Base-by-base conservation (phyloP, 139 green algal genomes). In the Closterium sp. region DNA sequence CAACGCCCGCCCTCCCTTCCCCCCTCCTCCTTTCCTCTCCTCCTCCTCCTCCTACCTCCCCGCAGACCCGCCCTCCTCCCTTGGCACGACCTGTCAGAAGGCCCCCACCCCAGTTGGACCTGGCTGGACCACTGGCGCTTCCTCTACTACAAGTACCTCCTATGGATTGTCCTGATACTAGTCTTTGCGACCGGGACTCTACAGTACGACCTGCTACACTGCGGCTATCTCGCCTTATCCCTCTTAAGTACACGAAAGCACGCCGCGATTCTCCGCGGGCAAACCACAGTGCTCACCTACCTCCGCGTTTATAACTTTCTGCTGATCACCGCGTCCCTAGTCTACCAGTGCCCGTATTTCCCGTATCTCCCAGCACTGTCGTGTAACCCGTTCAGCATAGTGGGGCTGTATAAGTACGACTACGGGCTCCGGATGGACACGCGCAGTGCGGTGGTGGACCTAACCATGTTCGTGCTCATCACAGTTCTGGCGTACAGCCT, bases 351-450 rank as follows among this genome's bases (percentile, higher is more conserved):
- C 34, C 91, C 91, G 21, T 89, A 34, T 23, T 93, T 93, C 35
- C 28, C n/a, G 34, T 93, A 93, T 76, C 38, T 34, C 16, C 30
- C 87, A 21, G 33, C 33, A 0, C 32, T 30, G 8, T 55, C 9
- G 8, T 93, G 90, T 35, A 35, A 38, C 23, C 25, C 90, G 30
- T 89, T 89, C 33, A 92, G 32, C 23, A 35, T 93, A 8, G 10
- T 93, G 19, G 91, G 91, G 23, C 36, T 93, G 32, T 93, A 90
- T 55, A 93, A 93, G 87, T 93, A 93, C 23, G 87, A 93, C 33
- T 93, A 93, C 6, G 90, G 90, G 16, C 86, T 93, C 7, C 88
- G 90, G 34, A 92, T 90, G n/a, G 43, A 38, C 21, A 38, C 86
- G 38, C 16, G 90, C 8, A 92, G 86, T 23, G 90, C 90, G 16